phyloP scores from a whole-genome alignment of 495 filamentous ascomycete species.

The Penicillium manginii region DNA sequence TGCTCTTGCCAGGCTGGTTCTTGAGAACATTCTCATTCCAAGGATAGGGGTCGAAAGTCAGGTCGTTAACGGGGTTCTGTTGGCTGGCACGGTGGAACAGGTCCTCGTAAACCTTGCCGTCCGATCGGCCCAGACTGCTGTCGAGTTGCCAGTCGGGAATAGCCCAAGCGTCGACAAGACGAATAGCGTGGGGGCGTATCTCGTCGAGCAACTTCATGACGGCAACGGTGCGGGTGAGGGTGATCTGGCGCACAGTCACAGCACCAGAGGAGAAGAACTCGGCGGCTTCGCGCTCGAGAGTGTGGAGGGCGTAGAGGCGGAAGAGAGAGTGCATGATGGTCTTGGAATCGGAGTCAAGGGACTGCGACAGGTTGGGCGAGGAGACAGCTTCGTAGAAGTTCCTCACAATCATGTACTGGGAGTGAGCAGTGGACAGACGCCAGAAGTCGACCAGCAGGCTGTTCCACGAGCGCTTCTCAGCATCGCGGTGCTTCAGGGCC shows the following conservation, averaged over 20 bases:
- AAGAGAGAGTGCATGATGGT: slow-evolving; percentile 63
- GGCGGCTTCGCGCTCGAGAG: slow-evolving; percentile 64
- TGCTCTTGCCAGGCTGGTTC: slow-evolving; percentile 47
- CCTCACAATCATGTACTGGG: slow-evolving; percentile 70
- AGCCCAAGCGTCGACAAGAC: slow-evolving; percentile 67
- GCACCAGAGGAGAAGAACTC: slow-evolving; percentile 70
- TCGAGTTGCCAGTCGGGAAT: slow-evolving; percentile 75
- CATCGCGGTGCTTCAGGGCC: slow-evolving; percentile 70
- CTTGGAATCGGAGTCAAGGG: slow-evolving; percentile 57
- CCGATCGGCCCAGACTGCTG: slow-evolving; percentile 62
- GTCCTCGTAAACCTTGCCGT: slow-evolving; percentile 72
- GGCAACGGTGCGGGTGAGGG: slow-evolving; percentile 59
- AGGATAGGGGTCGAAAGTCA: slow-evolving; percentile 70
- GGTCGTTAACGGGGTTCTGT: slow-evolving; percentile 68
- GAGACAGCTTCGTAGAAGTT: slow-evolving; percentile 72
- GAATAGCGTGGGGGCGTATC: slow-evolving; percentile 67
- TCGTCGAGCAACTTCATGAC: slow-evolving; percentile 68
- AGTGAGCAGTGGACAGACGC: slow-evolving; percentile 68
- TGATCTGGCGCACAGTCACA: slow-evolving; percentile 66
- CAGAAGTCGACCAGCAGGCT: slow-evolving; percentile 74
- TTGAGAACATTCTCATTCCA: slow-evolving; percentile 62
- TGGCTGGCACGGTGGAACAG: slow-evolving; percentile 67
- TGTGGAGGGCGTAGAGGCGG: slow-evolving; percentile 66
- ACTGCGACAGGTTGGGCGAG: slow-evolving; percentile 43
- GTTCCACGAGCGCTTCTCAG: slow-evolving; percentile 72